Evolutionary conservation across 306 rosid genomes (phyloP), one percentile per base, ranked within the genome.

Genomic region (Prosopis cineraria): DNA sequence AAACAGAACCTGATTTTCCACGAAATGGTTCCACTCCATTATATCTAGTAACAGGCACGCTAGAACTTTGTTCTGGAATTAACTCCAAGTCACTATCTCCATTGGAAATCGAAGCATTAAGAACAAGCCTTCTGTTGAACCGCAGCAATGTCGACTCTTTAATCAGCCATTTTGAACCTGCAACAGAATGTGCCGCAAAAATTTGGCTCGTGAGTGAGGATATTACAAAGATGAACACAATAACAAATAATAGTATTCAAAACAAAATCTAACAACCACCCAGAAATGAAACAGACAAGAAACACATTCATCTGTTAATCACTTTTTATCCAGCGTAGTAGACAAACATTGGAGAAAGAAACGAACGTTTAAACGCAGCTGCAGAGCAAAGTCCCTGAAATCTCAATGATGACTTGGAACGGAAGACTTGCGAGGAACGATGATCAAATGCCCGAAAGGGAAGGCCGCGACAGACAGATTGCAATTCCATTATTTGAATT

Each of bases 1-100:
- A 92, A 62, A 95, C 83, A 6, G 92, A 87, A 58, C 98, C 98
- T 2, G 98, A 82, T 86, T 92, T 95, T 55, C 98, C 98, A 40
- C 80, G 91, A 90, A 89, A 88, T 3, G 93, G 93, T 81, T 95
- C 98, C 74, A 62, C 84, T 62, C 78, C 93, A 33, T 85, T 40
- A 69, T 39, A 47, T 37, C 43, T 34, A 79, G 64, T 59, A 78
- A 52, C 86, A 41, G 84, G 44, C 37, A 81, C 78, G 12, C 64
- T 64, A 48, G 80, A 88, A 76, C 36, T 85, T 64, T 74, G 70
- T 22, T 47, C 58, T 10, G 87, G 72, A 34, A 66, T 82, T 37
- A 72, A 74, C 20, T 87, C 92, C 89, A 88, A 84, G 31, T 83
- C 79, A 45, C 74, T 83, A 48, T 86, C 80, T n/a, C 68, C 41